Conservation (phyloP, 495 filamentous ascomycete genomes). For the Penicillium chermesinum region DNA sequence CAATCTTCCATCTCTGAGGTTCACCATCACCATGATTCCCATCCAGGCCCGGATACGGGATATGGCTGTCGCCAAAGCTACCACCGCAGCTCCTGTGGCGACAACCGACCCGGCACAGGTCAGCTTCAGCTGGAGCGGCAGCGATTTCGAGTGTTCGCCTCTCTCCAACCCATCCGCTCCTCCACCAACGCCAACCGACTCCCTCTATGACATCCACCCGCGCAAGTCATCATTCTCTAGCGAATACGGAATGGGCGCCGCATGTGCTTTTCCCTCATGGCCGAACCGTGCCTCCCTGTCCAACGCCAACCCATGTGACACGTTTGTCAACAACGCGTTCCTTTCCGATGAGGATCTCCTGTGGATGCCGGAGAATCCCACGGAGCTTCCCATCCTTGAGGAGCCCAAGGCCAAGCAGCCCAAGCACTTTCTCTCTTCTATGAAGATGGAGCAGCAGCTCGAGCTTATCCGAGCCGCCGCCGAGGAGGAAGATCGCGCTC, state of each 20-base stretch:
- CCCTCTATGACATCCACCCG: slow-evolving; percentile 40
- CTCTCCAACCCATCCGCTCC: slow-evolving; percentile 35
- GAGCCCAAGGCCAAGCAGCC: slow-evolving; percentile 6
- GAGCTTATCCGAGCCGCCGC: slow-evolving; percentile 34
- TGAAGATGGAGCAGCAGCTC: slow-evolving; percentile 43
- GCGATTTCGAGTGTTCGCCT: slow-evolving; percentile 32
- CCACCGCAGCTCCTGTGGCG: slow-evolving; percentile 18
- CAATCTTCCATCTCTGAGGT: slow-evolving; percentile 1
- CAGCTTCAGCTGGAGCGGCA: slow-evolving; percentile 39
- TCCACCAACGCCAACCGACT: slow-evolving; percentile 37
- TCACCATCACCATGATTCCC: slow-evolving; percentile 16
- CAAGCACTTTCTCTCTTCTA: slow-evolving; percentile 12
- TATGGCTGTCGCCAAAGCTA: slow-evolving; percentile 22
- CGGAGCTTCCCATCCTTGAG: slow-evolving; percentile 21
- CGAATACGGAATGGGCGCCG: slow-evolving; percentile 36
- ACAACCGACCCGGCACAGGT: slow-evolving; percentile 28
- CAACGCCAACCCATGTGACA: slow-evolving; percentile 29
- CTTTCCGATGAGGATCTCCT: slow-evolving; percentile 52
- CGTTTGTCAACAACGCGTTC: slow-evolving; percentile 35
- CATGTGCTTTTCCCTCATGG: slow-evolving; percentile 53
- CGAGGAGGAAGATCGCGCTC: slow-evolving; percentile 39
- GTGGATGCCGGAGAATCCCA: slow-evolving; percentile 31
- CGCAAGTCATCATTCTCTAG: slow-evolving; percentile 46
- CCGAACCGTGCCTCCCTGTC: slow-evolving; percentile 44
- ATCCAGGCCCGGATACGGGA: slow-evolving; percentile 24